Conservation (phyloP, 352 stramenopile genomes). For the Pythium brachiatum region DNA sequence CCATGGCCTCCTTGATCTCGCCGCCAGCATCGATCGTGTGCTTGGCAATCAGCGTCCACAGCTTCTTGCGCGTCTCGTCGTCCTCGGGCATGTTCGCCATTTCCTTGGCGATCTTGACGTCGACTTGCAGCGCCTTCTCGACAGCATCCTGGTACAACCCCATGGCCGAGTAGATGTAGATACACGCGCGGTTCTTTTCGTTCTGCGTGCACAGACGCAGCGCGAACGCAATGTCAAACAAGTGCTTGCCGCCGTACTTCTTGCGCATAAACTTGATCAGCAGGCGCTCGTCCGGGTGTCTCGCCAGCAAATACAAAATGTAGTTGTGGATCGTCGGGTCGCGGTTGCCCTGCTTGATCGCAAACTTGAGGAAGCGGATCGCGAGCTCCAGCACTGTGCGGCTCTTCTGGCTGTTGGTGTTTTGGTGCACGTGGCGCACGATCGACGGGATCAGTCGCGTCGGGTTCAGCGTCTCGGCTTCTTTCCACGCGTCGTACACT, state of each 20-base stretch:
- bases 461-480: slow-evolving; percentile 86
- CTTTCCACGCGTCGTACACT: slow-evolving; percentile 90
- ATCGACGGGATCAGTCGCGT: slow-evolving; percentile 92
- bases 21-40: slow-evolving; percentile 88
- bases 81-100: slow-evolving; percentile 91
- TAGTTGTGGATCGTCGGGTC: slow-evolving; percentile 94
- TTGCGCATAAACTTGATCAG: slow-evolving; percentile 91
- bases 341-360: slow-evolving; percentile 89
- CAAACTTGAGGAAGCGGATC: slow-evolving; percentile 92
- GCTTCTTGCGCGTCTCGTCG: slow-evolving; percentile 87
- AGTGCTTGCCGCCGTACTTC: slow-evolving; percentile 79
- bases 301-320: slow-evolving; percentile 87
- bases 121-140: slow-evolving; percentile 86
- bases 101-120: slow-evolving; percentile 93
- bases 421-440: slow-evolving; percentile 88
- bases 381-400: slow-evolving; percentile 85
- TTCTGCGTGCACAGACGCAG: slow-evolving; percentile 91
- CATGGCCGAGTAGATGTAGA: slow-evolving; percentile 95
- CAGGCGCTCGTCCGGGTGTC: slow-evolving; percentile 85
- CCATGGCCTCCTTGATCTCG: slow-evolving; percentile 84
- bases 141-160: slow-evolving; percentile 91
- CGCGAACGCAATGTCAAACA: slow-evolving; percentile 92
- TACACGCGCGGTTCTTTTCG: slow-evolving; percentile 90
- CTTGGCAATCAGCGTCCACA: slow-evolving; percentile 93
- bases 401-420: slow-evolving; percentile 52